Percentiles rank a stretch among this genome's conserved stretches.
These are phyloP conservation scores for Serendipita sp. DNA, from an alignment of 768 basidiomycete species.

Conservation along the genomic window DNA sequence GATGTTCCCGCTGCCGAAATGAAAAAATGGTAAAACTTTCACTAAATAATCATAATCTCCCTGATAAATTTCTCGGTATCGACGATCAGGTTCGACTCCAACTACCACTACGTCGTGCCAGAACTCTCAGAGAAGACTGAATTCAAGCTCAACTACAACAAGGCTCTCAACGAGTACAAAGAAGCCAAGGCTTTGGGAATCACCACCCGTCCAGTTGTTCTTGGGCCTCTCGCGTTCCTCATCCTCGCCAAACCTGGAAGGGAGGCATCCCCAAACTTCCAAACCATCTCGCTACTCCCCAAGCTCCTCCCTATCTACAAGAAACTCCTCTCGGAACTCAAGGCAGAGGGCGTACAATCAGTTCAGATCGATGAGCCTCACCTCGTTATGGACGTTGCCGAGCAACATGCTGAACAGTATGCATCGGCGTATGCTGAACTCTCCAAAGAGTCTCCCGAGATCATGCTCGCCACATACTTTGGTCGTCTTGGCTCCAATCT, in stretches of 20 bases:
- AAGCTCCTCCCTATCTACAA: constrained; percentile 85
- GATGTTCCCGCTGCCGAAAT: constrained; percentile 97
- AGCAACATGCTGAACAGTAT: constrained; percentile 63
- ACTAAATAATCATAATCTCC: background rate
- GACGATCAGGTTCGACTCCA: constrained; percentile 74
- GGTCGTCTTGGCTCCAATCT: constrained; percentile 88
- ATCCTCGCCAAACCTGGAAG: constrained; percentile 81
- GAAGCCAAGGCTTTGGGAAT: constrained; percentile 87
- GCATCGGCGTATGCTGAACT: constrained; percentile 66
- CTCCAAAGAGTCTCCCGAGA: constrained; percentile 68
- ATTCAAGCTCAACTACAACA: constrained; percentile 93
- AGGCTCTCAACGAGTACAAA: constrained; percentile 81
- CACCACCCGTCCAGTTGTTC: constrained; percentile 82
- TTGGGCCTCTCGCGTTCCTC: constrained; percentile 93
- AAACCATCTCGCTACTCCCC: constrained; percentile 78
- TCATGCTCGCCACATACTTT: constrained; percentile 92
- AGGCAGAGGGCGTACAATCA: constrained; percentile 80
- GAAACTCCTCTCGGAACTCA: constrained; percentile 76
- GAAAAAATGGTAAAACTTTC: constrained; percentile 83
- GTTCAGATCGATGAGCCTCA: constrained; percentile 97
- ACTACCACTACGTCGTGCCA: constrained; percentile 98
- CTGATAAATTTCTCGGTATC: background rate
- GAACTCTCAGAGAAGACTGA: constrained; percentile 80
- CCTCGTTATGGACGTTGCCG: constrained; percentile 79
- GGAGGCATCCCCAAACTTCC: constrained; percentile 66